Evolutionary conservation across 345 rosid species (phyloP), one percentile per base, ranked within the genome.

Genomic region (Camelina neglecta): DNA sequence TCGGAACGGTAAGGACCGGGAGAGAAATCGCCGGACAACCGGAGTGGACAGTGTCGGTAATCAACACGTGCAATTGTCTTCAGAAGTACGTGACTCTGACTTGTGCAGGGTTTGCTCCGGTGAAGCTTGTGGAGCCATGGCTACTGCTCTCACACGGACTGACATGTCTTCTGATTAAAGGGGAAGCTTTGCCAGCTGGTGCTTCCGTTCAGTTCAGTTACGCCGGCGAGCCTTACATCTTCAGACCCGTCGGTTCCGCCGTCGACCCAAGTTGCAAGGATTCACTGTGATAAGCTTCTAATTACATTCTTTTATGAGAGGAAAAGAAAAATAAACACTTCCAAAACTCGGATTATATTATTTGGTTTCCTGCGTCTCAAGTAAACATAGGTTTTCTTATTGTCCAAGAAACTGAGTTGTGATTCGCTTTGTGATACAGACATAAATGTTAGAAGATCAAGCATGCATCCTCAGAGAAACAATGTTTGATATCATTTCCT

Each of bases 21-120:
- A 59, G 54, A 60, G 68, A 60, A 53, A 50, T 60, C 55, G 20
- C 35, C 26, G 79, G 79, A 45, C 39, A 60, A 75, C 20, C 48
- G 39, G 55, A 51, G 50, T 69, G 70, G 56, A 24, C 10, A 76
- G 70, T 76, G 59, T 62, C 65, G 13, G 75, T 76, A 36, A 36
- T 4, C 65, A 76, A 76, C 75, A 76, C 80, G 71, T 76, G 80
- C 65, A 69, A 53, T 3, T 62, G 75, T 54, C 29, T 44, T 54
- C 70, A 54, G 59, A 55, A 69, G 44, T 35, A 62, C 51, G 75
- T 76, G 80, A 69, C 50, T 53, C 38, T 75, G 50, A 61, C 56
- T 53, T 76, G 74, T 48, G 4, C 6, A 7, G 64, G 47, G 20
- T 53, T 69, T 76, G 39, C 47, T 61, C 75, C 74, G 44, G 69